phyloP scores from a whole-genome alignment of 352 stramenopile genomes.

The Phytophthora constricta region DNA sequence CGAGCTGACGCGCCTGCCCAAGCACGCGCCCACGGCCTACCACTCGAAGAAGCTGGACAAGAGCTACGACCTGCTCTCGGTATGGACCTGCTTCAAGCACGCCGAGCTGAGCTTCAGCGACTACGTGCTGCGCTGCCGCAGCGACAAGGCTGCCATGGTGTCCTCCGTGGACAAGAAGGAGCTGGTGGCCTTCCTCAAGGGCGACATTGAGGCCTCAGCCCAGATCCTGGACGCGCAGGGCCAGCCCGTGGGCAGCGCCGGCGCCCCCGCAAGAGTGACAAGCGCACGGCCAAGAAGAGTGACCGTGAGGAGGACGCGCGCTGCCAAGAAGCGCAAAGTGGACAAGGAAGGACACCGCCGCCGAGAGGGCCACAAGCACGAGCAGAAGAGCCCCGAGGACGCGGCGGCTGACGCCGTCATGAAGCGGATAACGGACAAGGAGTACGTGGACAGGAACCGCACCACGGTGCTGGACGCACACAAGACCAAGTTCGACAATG shows the following conservation, averaged over 20 bases:
- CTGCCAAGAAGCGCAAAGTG: conserved; percentile 58
- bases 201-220: conserved; percentile 79
- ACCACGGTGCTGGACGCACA: conserved; percentile 79
- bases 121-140: conserved; percentile 85
- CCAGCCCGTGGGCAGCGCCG: conserved; percentile 4
- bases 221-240: conserved; percentile 62
- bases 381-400: conserved; percentile 42
- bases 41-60: conserved; percentile 87
- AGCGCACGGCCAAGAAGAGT: conserved; percentile 12
- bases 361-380: conserved; percentile 40
- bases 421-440: conserved; percentile 73
- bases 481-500: conserved; percentile 86
- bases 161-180: conserved; percentile 91
- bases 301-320: conserved; percentile 22
- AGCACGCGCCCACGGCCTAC: conserved; percentile 77
- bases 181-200: conserved; percentile 84
- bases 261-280: conserved; percentile 1
- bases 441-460: conserved; percentile 67
- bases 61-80: conserved; percentile 82
- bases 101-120: conserved; percentile 76
- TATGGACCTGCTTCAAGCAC: conserved; percentile 85
- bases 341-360: conserved; percentile 28
- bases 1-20: conserved; percentile 56
- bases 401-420: conserved; percentile 49
- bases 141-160: conserved; percentile 81